Percentiles rank a stretch among this genome's conserved stretches.
Evolutionary conservation across 2,329 filamentous ascomycete genomes (phyloP).

Genomic region (Hymenotorrendiella dingleyae): DNA sequence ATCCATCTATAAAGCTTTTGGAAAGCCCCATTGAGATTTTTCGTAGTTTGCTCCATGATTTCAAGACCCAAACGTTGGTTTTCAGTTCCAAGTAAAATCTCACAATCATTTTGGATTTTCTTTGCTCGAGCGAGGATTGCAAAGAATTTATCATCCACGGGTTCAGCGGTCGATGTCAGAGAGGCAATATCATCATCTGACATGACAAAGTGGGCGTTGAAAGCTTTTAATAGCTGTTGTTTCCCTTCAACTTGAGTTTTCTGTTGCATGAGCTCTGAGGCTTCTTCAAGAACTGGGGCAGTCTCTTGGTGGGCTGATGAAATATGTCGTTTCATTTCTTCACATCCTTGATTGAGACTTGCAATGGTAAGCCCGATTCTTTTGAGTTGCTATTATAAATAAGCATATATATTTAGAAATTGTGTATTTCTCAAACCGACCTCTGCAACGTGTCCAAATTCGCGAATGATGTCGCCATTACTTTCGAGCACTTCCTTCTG

Average conservation of each 20-base stretch:
- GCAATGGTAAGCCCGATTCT: conserved; percentile 75
- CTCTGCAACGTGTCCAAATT: conserved; percentile 86
- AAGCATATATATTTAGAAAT: conserved; percentile 24
- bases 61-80: conserved; percentile 84
- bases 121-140: conserved; percentile 70
- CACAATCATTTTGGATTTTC: conserved; percentile 80
- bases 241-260: conserved; percentile 72
- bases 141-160: conserved; percentile 84
- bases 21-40: conserved; percentile 80
- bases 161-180: conserved; percentile 72
- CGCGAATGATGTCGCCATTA: conserved; percentile 81
- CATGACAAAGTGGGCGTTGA: conserved; percentile 77
- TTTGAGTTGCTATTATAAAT: conserved; percentile 63
- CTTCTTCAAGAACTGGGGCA: conserved; percentile 68
- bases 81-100: conserved; percentile 82
- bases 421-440: conserved; percentile 37
- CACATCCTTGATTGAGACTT: conserved; percentile 72
- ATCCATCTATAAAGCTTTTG: conserved; percentile 97
- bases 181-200: conserved; percentile 72
- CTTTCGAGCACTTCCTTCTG: conserved; percentile 90
- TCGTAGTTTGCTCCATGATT: conserved; percentile 85
- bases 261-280: conserved; percentile 65
- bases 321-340: conserved; percentile 74
- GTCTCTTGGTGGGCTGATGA: conserved; percentile 70
- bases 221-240: conserved; percentile 69